phyloP scores from a whole-genome alignment of 129 eudicot species.

The Smallanthus sonchifolius region DNA sequence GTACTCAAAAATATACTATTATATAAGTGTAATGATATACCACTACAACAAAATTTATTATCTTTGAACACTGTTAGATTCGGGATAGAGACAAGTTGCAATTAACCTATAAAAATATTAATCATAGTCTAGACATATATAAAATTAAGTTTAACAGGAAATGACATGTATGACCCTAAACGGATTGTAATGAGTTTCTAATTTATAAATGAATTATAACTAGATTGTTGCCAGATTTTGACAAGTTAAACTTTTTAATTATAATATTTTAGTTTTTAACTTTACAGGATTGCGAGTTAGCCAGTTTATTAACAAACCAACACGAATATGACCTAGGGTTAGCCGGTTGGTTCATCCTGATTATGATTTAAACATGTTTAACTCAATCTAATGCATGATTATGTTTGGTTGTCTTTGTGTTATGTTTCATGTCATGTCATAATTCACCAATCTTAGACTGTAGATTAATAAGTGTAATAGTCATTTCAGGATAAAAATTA shows the following conservation, averaged over 20 bases:
- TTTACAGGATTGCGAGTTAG: too few species aligned
- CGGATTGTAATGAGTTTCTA: neutral
- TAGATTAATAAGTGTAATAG: too few species aligned
- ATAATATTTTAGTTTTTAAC: neutral
- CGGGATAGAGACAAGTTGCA: too few species aligned
- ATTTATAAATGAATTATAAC: neutral
- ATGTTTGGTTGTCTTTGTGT: too few species aligned
- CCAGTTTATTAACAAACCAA: neutral
- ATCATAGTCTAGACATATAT: neutral
- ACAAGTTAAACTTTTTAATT: neutral
- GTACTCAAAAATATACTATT: constrained; percentile 12
- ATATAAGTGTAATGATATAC: constrained; percentile 16
- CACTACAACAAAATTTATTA: neutral
- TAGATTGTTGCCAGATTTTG: neutral
- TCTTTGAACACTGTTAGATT: neutral
- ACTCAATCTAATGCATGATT: too few species aligned
- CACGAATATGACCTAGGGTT: neutral
- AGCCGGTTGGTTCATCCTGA: too few species aligned
- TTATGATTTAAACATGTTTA: too few species aligned
- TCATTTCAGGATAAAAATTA: neutral
- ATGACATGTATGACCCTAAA: neutral
- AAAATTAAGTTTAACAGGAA: too few species aligned
- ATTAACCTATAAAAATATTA: neutral
- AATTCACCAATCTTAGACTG: neutral
- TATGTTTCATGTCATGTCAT: too few species aligned